phyloP scores from a whole-genome alignment of 2,329 filamentous ascomycete genomes.

The Calonectria hongkongensis region DNA sequence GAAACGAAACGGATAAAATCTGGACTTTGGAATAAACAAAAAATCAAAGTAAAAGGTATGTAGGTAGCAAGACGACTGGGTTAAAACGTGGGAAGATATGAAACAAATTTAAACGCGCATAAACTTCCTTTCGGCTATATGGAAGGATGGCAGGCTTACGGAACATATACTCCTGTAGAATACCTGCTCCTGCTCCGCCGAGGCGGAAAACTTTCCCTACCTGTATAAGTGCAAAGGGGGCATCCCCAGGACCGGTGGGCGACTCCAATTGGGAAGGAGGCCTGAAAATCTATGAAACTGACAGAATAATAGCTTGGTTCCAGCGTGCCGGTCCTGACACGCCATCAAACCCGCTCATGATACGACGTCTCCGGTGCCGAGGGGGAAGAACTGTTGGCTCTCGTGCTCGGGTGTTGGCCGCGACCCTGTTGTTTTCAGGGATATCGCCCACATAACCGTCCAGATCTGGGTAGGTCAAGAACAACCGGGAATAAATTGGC shows the following conservation, averaged over 20 bases:
- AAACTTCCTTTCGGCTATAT: conserved; percentile 1
- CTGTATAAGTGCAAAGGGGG: conserved; percentile 22
- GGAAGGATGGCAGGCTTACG: conserved; percentile 17
- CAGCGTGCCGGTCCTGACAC: conserved; percentile 15
- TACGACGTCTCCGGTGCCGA: conserved; percentile 35
- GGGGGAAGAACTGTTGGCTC: background rate
- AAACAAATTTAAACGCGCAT: conserved; percentile 27
- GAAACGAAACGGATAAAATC: conserved; percentile 2
- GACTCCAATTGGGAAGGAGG: conserved; percentile 33
- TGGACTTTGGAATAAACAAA: conserved; percentile 3
- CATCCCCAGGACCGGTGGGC: conserved; percentile 15
- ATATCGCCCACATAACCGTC: background rate
- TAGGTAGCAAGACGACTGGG: background rate
- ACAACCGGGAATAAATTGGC: background rate
- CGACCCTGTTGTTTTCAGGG: conserved; percentile 12
- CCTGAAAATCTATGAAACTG: background rate
- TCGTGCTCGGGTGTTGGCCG: conserved; percentile 19
- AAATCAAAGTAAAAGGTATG: background rate
- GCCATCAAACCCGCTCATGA: conserved; percentile 36
- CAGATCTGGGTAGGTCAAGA: conserved; percentile 12
- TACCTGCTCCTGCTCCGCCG: conserved; percentile 2
- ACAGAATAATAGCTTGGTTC: background rate
- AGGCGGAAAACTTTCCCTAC: conserved; percentile 14
- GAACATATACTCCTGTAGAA: conserved; percentile 35
- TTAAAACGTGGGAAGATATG: conserved; percentile 19